phyloP scores from a whole-genome alignment of 2,329 filamentous ascomycete species.

The Dissoconium aciculare region DNA sequence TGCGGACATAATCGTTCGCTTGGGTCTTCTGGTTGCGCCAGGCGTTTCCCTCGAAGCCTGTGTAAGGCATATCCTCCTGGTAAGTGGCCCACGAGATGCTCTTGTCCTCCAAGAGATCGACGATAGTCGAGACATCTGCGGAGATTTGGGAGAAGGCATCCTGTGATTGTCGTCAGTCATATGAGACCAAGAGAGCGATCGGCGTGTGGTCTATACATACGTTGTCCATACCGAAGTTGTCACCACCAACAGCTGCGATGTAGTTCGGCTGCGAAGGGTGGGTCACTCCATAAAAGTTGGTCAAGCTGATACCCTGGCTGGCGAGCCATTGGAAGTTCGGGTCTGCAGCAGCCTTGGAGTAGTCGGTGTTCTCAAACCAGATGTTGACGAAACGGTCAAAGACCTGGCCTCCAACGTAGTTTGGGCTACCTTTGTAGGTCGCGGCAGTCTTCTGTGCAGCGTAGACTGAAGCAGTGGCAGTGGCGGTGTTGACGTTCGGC shows the following conservation, averaged over 20 bases:
- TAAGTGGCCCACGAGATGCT: constrained; percentile 44
- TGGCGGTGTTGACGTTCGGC: constrained; percentile 33
- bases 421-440: constrained; percentile 44
- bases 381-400: constrained; percentile 60
- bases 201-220: too few relatives aligned
- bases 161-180: too few relatives aligned
- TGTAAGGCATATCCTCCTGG: constrained; percentile 63
- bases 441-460: constrained; percentile 45
- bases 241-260: constrained; percentile 50
- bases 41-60: constrained; percentile 50
- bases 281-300: constrained; percentile 37
- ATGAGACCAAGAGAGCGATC: too few relatives aligned
- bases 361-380: constrained; percentile 66
- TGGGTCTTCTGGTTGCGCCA: constrained; percentile 51
- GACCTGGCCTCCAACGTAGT: constrained; percentile 49
- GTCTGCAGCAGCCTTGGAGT: constrained; percentile 47
- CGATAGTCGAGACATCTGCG: constrained; percentile 27
- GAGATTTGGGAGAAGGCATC: constrained; percentile 44
- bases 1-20: constrained; percentile 65
- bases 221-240: constrained; percentile 58
- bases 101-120: constrained; percentile 30
- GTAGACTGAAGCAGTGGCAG: constrained; percentile 36
- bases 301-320: constrained; percentile 46
- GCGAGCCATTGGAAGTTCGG: constrained; percentile 45
- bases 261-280: constrained; percentile 56